Conservation (phyloP, 345 rosid genomes). For the Erysimum cheiranthoides region DNA sequence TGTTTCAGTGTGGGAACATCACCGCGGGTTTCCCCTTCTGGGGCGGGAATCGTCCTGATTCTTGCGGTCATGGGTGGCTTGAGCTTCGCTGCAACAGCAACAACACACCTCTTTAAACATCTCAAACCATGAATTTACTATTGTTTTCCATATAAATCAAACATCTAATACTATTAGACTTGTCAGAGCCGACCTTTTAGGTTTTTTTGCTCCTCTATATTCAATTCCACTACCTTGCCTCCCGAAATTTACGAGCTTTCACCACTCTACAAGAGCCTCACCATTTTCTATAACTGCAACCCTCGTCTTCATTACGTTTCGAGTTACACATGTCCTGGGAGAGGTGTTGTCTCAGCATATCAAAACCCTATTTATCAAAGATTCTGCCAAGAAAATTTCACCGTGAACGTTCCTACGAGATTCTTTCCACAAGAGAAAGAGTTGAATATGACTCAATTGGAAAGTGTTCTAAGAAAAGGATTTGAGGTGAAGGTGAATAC, state of each 20-base stretch:
- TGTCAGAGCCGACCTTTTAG: constrained; percentile 27
- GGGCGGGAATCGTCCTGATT: too few relatives aligned
- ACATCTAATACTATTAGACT: constrained; percentile 14
- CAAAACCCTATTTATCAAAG: neutral
- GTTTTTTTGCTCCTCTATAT: constrained; percentile 5
- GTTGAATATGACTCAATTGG: neutral
- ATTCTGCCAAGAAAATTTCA: neutral
- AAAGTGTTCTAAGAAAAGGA: constrained; percentile 16
- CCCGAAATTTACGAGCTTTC: neutral
- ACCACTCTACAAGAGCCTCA: neutral
- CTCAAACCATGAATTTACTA: too few relatives aligned
- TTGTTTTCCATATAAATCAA: too few relatives aligned
- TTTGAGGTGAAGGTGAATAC: constrained; percentile 41
- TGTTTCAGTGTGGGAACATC: too few relatives aligned
- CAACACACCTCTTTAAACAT: too few relatives aligned
- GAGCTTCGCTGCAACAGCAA: too few relatives aligned
- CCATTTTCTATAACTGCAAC: constrained; percentile 23
- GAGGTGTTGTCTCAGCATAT: neutral
- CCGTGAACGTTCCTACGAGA: neutral
- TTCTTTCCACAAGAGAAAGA: too few relatives aligned
- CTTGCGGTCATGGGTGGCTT: too few relatives aligned
- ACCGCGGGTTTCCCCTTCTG: too few relatives aligned
- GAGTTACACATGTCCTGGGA: neutral
- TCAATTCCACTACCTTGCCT: constrained; percentile 11
- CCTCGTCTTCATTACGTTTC: constrained; percentile 22